Conservation (phyloP, 257 asterid genomes). For the Nicotiana knightiana region DNA sequence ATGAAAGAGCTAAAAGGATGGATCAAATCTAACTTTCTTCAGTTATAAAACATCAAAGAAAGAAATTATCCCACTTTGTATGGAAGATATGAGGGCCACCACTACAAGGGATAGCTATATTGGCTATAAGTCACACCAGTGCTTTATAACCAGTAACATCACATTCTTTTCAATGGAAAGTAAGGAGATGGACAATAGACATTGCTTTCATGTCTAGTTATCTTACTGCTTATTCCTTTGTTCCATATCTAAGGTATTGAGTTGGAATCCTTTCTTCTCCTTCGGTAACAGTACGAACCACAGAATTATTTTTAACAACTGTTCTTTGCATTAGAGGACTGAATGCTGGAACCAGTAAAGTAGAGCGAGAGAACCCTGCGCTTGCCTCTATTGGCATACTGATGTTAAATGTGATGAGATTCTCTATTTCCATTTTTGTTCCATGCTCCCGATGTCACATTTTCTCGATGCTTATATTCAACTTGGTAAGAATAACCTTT, state of each 20-base stretch:
- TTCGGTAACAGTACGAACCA: not conserved
- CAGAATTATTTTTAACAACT: not conserved
- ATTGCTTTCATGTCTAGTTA: not conserved
- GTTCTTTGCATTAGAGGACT: not conserved
- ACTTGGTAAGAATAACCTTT: not conserved
- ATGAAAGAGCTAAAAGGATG: not conserved
- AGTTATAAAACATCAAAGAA: not conserved
- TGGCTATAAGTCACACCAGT: constrained; percentile 1
- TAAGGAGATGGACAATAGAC: not conserved
- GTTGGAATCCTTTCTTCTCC: constrained; percentile 3
- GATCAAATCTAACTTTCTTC: constrained; percentile 6
- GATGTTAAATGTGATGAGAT: not conserved
- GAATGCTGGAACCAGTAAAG: not conserved
- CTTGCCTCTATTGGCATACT: not conserved
- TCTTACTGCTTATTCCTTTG: not conserved
- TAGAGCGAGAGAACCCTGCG: not conserved
- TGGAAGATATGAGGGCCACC: not conserved
- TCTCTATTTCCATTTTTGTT: not conserved
- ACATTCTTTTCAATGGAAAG: not conserved
- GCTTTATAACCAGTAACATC: not conserved
- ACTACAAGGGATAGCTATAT: not conserved
- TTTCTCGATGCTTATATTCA: not conserved
- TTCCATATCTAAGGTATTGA: constrained; percentile 2
- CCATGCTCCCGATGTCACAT: not conserved
- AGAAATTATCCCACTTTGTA: not conserved